Conservation (phyloP, 164 flowering plant genomes). For the Chimonanthus praecox region DNA sequence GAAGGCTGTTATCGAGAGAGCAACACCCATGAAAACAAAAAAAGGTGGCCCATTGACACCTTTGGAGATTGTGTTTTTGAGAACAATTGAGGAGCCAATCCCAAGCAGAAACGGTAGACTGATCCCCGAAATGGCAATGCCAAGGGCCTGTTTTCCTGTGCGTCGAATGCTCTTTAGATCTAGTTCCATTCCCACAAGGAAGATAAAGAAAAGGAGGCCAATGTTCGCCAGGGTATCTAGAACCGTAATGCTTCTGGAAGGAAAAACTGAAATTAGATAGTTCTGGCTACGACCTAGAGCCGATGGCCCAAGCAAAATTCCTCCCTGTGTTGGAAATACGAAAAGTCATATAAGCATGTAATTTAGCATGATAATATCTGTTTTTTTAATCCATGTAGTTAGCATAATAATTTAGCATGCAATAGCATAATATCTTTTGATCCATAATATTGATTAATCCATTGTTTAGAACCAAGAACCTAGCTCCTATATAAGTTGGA, state of each 20-base stretch:
- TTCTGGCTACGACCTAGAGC: constrained; percentile 51
- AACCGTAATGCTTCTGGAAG: constrained; percentile 53
- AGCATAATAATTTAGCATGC: not conserved
- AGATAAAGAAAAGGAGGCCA: constrained; percentile 73
- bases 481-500: not conserved
- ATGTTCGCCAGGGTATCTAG: constrained; percentile 70
- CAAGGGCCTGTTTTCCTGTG: constrained; percentile 53
- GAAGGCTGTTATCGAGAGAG: constrained; percentile 83
- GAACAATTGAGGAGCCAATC: constrained; percentile 53
- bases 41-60: constrained; percentile 45
- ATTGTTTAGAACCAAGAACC: no score
- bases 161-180: constrained; percentile 43
- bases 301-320: constrained; percentile 77
- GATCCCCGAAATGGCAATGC: constrained; percentile 65
- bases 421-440: not conserved
- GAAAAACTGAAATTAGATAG: constrained; percentile 50
- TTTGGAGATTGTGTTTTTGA: constrained; percentile 45
- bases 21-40: constrained; percentile 81
- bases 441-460: not conserved
- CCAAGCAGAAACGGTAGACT: constrained; percentile 62
- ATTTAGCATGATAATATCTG: not conserved
- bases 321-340: constrained; percentile 42
- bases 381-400: not conserved
- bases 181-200: constrained; percentile 65
- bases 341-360: not conserved